A percentile compares a stretch with the other conserved stretches of the same genome.
Evolutionary conservation across 257 asterid species (phyloP).

Genomic region (Anisodus acutangulus): DNA sequence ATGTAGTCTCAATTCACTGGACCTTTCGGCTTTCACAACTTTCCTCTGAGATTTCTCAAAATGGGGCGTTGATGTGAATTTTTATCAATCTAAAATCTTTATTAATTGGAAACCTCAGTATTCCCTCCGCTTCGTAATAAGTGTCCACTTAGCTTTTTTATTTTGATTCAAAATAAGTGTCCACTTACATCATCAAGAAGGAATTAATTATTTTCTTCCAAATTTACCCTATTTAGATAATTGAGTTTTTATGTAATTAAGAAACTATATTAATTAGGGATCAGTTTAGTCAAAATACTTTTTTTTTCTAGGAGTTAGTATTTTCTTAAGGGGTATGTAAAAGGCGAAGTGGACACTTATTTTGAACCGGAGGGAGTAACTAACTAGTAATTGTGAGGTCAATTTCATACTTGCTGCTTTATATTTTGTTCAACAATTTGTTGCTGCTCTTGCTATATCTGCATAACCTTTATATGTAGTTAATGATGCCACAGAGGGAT

Average conservation of each 20-base stretch:
- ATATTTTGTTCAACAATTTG: neutral
- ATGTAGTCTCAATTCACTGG: neutral
- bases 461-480: neutral
- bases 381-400: neutral
- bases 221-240: no score
- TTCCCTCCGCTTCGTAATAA: no score
- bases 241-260: no score
- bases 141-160: no score
- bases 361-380: neutral
- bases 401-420: conserved; percentile 9
- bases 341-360: no score
- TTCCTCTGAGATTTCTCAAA: neutral
- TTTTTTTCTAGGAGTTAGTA: no score
- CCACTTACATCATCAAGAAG: no score
- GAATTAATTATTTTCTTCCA: no score
- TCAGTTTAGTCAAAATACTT: no score
- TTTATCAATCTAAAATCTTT: neutral
- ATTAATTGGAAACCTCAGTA: neutral
- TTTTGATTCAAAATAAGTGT: no score
- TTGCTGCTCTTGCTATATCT: neutral
- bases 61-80: neutral
- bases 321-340: no score
- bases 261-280: no score
- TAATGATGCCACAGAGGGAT: neutral
- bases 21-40: neutral